Evolutionary conservation across 441 rosid genomes (phyloP), one percentile per base, ranked within the genome.

Genomic region (Euphorbia schlechtendalii): DNA sequence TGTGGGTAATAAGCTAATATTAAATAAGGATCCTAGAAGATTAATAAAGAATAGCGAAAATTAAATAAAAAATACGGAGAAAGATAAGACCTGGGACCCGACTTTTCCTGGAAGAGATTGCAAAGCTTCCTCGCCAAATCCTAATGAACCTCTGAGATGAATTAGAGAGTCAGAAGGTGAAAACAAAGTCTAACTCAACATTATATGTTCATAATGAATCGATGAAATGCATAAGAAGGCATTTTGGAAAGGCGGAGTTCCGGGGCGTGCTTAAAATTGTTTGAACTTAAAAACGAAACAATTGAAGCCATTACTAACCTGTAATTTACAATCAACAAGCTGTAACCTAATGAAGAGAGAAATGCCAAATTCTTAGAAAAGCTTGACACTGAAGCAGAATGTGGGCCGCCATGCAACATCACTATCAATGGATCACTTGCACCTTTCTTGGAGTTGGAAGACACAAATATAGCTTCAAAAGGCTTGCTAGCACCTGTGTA

Each of bases 121-220:
- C 80, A 94, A 80, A 68, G 99, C 98, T 63, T 94, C 99, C 82
- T 94, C 96, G 0, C 99, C 96, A 58, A 80, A 94, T 66, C 99
- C 98, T 61, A 85, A n/a, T 0, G 98, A 91, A 73, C 96, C 96
- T 83, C 98, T 89, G 84, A 45, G 64, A 79, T 68, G 40, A 36
- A 36, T 36, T 36, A 36, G 40, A 36, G 40, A n/a, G n/a, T n/a
- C n/a, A 2, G 24, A 60, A 48, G 51, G 4, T 28, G 36, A 17
- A 36, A 8, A 15, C 8, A 43, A 43, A 43, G 2, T 10, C n/a
- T n/a, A 43, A 43, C 4, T 43, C 14, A 11, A 43, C 15, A 43
- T 15, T 43, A 43, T 43, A 43, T 43, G 48, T 12, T 43, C 48
- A 43, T 43, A n/a, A n/a, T n/a, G n/a, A n/a, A n/a, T n/a, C n/a